Evolutionary conservation across 441 rosid species (phyloP).

Genomic region (Eutrema salsugineum): DNA sequence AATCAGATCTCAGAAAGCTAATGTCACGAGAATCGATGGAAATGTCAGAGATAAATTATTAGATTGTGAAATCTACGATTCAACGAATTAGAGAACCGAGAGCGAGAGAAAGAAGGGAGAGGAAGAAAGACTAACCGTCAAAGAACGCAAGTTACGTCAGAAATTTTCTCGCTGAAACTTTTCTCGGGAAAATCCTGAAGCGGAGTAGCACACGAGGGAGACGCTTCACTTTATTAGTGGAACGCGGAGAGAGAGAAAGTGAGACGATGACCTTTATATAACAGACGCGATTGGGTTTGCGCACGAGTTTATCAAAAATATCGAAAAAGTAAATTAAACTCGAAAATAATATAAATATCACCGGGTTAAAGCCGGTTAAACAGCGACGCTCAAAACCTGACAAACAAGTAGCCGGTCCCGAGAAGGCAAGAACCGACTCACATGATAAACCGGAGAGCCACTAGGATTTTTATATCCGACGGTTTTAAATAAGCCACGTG

Average conservation of each 20-base stretch:
- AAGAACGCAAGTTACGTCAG: neutral
- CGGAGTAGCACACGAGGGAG: conserved; percentile 10
- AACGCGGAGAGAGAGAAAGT: conserved; percentile 14
- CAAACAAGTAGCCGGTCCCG: conserved; percentile 13
- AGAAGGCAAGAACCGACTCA: conserved; percentile 21
- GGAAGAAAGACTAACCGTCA: neutral
- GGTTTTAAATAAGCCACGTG: conserved; percentile 10
- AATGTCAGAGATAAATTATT: neutral
- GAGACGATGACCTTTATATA: conserved; percentile 16
- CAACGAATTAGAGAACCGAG: neutral
- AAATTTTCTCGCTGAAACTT: conserved; percentile 29
- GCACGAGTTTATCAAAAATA: conserved; percentile 18
- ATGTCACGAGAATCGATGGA: conserved; percentile 7
- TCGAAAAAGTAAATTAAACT: neutral
- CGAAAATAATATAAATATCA: neutral
- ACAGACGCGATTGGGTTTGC: neutral
- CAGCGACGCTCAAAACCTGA: neutral
- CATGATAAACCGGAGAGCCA: conserved; percentile 13
- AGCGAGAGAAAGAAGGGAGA: neutral
- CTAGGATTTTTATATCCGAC: conserved; percentile 13
- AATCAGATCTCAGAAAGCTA: neutral
- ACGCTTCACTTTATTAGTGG: conserved; percentile 22
- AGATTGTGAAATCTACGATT: neutral
- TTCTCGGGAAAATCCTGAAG: conserved; percentile 28
- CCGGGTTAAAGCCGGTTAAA: conserved; percentile 10